Conservation (phyloP, 441 rosid species). For the Monsonia emarginata region DNA sequence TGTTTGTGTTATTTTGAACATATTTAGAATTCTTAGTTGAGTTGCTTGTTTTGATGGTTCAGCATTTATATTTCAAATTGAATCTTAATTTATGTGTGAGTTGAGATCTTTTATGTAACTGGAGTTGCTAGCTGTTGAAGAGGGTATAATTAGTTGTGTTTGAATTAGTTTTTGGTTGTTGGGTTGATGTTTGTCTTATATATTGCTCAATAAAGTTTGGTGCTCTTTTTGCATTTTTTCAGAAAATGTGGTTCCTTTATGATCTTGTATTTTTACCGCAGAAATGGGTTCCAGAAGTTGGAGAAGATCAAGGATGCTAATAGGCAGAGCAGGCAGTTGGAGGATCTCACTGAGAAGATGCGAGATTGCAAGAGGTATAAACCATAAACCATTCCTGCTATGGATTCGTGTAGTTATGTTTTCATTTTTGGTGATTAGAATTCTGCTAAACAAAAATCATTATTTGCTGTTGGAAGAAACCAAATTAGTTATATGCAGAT, state of each 20-base stretch:
- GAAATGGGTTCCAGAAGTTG: constrained; percentile 94
- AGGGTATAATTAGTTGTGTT: not conserved
- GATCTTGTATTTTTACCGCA: constrained; percentile 22
- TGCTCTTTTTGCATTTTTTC: not conserved
- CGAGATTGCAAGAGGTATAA: constrained; percentile 80
- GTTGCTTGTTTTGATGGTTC: not conserved
- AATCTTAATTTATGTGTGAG: not conserved
- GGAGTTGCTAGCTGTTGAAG: not conserved
- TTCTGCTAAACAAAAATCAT: not conserved
- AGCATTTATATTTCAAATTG: not conserved
- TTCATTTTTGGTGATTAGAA: not conserved
- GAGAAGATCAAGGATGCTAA: constrained; percentile 82
- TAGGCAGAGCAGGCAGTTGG: constrained; percentile 81
- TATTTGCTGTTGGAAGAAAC: not conserved
- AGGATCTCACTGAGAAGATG: constrained; percentile 85
- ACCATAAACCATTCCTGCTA: not conserved
- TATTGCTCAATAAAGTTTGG: not conserved
- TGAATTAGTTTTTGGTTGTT: not conserved
- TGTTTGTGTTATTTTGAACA: no score
- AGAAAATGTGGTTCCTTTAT: not conserved
- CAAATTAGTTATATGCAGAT: not conserved
- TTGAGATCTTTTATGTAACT: not conserved
- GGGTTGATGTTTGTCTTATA: not conserved
- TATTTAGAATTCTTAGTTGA: not conserved
- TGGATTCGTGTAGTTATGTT: not conserved